Percentiles rank a stretch among this genome's conserved stretches.
These are phyloP conservation scores for Paecilomyces variotii DNA, from an alignment of 2,329 filamentous ascomycete genomes.

Conservation along the genomic window DNA sequence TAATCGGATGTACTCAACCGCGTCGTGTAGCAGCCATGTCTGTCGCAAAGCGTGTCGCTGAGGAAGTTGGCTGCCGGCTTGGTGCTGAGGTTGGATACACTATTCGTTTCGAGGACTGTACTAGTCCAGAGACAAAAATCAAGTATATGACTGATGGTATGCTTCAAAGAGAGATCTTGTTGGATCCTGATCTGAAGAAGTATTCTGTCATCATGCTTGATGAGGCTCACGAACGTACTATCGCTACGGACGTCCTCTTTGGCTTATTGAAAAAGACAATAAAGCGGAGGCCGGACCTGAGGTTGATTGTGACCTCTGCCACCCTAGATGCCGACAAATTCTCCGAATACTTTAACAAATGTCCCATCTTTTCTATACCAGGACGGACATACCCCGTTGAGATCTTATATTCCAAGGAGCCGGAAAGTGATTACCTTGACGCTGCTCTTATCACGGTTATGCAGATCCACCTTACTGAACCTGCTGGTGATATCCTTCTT, in stretches of 20 bases:
- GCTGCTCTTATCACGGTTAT: conserved; percentile 92
- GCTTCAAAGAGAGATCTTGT: conserved; percentile 87
- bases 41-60: conserved; percentile 90
- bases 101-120: conserved; percentile 94
- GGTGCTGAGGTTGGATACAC: conserved; percentile 94
- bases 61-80: conserved; percentile 86
- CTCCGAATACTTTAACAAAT: conserved; percentile 89
- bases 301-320: conserved; percentile 92
- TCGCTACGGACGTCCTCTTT: conserved; percentile 91
- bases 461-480: conserved; percentile 94
- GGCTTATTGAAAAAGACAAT: conserved; percentile 89
- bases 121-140: conserved; percentile 78
- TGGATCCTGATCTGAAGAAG: conserved; percentile 78
- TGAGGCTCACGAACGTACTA: conserved; percentile 94
- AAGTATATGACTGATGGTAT: conserved; percentile 99
- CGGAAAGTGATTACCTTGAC: conserved; percentile 92
- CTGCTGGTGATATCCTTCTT: conserved; percentile 85
- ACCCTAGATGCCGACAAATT: conserved; percentile 98
- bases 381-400: conserved; percentile 94
- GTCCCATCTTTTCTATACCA: conserved; percentile 93
- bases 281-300: conserved; percentile 75
- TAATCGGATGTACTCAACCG: conserved; percentile 94
- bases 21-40: conserved; percentile 97
- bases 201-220: conserved; percentile 98
- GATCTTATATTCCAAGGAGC: conserved; percentile 88